A percentile compares a stretch with the other conserved stretches of the same genome.
These are phyloP conservation scores for Penicillium sp. DNA, from an alignment of 2,329 filamentous ascomycete genomes.

Conservation along the genomic window DNA sequence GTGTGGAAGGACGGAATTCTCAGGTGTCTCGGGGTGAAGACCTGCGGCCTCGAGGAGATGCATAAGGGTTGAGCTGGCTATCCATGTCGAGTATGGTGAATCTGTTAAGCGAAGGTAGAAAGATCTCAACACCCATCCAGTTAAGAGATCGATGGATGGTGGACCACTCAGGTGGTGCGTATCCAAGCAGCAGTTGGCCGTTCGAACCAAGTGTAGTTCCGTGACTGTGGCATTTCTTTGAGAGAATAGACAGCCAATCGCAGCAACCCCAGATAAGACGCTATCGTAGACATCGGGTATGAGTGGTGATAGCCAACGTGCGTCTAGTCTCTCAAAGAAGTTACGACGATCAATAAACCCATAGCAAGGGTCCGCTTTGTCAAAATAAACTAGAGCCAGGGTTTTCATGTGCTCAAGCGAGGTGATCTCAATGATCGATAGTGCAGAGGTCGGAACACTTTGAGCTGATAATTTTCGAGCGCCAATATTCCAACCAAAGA, in stretches of 20 bases:
- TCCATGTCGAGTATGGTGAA: conserved; percentile 50
- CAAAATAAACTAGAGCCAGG: conserved; percentile 51
- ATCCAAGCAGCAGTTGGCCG: conserved; percentile 48
- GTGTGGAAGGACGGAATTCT: conserved; percentile 14
- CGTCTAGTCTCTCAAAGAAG: conserved; percentile 23
- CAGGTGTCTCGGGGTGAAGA: conserved; percentile 24
- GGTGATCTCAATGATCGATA: conserved; percentile 47
- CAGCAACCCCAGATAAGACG: conserved; percentile 54
- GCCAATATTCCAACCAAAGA: conserved; percentile 58
- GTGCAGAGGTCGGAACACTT: background rate
- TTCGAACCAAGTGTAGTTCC: conserved; percentile 50
- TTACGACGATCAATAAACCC: conserved; percentile 45
- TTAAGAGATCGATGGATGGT: conserved; percentile 30
- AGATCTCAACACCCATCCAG: conserved; percentile 52
- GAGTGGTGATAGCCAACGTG: conserved; percentile 22
- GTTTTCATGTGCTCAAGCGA: conserved; percentile 47
- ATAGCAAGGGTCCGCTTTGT: conserved; percentile 53
- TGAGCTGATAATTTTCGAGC: conserved; percentile 22
- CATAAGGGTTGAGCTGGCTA: conserved; percentile 32
- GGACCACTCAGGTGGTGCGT: conserved; percentile 14
- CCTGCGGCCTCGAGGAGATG: conserved; percentile 56
- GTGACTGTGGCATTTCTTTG: conserved; percentile 39
- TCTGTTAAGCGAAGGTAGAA: conserved; percentile 55
- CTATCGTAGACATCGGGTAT: conserved; percentile 42
- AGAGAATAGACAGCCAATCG: conserved; percentile 54